Evolutionary conservation across 2,329 filamentous ascomycete genomes (phyloP), one percentile per base, ranked within the genome.

Genomic region (Grosmannia serpens): DNA sequence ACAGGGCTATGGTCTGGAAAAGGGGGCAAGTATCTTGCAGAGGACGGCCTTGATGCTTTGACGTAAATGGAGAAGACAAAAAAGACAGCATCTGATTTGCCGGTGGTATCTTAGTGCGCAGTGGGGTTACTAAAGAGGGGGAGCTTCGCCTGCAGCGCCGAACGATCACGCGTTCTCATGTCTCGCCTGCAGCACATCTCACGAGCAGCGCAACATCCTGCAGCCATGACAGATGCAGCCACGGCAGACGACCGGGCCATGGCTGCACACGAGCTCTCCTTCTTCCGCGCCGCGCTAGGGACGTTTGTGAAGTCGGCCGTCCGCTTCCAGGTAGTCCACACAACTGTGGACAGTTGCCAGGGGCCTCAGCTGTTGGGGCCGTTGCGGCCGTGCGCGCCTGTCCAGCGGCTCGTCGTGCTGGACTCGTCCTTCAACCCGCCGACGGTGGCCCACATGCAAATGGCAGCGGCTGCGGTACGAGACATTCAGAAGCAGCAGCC

Each of bases 381-480:
- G 8, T 13, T 35, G 1, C 57, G 27, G n/a, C 58, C 59, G 15
- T 44, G 26, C 1, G 31, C 53, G 13, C 56, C 44, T 10, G 53
- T 60, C 2, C 61, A 24, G 20, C 56, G 35, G 22, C 72, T 87
- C 59, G 71, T 86, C 57, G 73, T 87, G 58, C 76, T 87, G 53
- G 84, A 87, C 69, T 84, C 84, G 55, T 85, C 82, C 60, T 87
- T 86, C 73, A 87, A 87, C 67, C 84, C 84, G 29, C 84, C 84
- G 0, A 86, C 84, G 0, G 70, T 73, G 9, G 84, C 83, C 2
- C 84, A 87, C 67, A 71, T 77, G 50, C 72, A 71, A 59, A 84
- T 87, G 75, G 80, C 77, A 0, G 67, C 73, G 0, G 77, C 78
- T 2, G 81, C 81, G 1, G 57, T 79, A 58, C 63, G 35, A 24